Base-by-base conservation (phyloP, 495 filamentous ascomycete genomes). In the Penicillium turbatum region DNA sequence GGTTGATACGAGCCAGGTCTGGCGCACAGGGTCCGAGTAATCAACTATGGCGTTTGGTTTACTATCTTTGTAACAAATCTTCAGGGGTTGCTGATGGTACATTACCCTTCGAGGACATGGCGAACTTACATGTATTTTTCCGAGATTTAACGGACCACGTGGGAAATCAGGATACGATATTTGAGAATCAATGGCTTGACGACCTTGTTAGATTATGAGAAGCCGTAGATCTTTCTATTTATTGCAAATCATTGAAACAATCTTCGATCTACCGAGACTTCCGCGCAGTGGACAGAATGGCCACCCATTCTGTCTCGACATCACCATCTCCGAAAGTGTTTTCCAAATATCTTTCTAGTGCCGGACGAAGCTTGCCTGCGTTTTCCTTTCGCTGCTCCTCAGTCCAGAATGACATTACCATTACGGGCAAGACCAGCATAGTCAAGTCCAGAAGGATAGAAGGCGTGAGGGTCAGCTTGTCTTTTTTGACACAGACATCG, bases 41-140 rank as follows among this genome's bases (percentile, higher is more conserved):
- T 66, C 62, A 66, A 61, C 60, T 64, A 59, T 56, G 72, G 72
- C 63, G 70, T 74, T 72, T 47, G 68, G 65, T 59, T 65, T 44
- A 60, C 57, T 64, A 42, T 70, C 69, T 64, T 55, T 68, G 60
- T 59, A 63, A 50, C 59, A 48, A n/a, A 63, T 62, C 56, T 60
- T 66, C 54, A 40, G 55, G 62, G 55, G 53, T 49, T 55, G 51
- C 44, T 56, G 51, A 59, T 59, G 53, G 54, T 57, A 65, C 60
- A 68, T 53, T 65, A 53, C 51, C 56, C 52, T 65, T 54, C 48
- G 59, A 59, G 54, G 55, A 51, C 51, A 56, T 47, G 65, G 67
- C 61, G 65, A 32, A 47, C 55, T 57, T 53, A n/a, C n/a, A n/a
- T n/a, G n/a, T n/a, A 62, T 67, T 67, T 69, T 57, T 57, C 56